Conservation (phyloP, 805 yeast genomes). For the Candida parachauliodes region DNA sequence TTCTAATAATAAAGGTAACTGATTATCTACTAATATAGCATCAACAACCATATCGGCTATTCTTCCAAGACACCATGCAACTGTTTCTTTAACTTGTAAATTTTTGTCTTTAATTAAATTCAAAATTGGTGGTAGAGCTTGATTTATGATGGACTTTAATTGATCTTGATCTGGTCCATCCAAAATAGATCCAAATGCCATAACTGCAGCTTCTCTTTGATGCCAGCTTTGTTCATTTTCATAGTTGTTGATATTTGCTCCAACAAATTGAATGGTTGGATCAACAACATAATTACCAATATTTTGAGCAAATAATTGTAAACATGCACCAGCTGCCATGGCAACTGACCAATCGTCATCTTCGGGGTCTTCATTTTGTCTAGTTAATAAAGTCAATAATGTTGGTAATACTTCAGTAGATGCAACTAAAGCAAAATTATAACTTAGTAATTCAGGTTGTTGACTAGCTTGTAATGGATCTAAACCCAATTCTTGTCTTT, state of each 20-base stretch:
- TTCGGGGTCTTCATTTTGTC: constrained; percentile 89
- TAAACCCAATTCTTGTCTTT: constrained; percentile 58
- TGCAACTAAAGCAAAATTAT: constrained; percentile 83
- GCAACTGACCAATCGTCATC: constrained; percentile 98
- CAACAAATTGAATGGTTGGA: constrained; percentile 82
- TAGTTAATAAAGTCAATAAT: constrained; percentile 68
- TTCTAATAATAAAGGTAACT: constrained; percentile 66
- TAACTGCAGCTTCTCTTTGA: constrained; percentile 92
- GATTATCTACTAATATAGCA: constrained; percentile 69
- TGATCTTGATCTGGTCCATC: constrained; percentile 87
- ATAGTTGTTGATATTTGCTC: constrained; percentile 50
- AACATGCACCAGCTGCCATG: constrained; percentile 98
- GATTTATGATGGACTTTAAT: constrained; percentile 63
- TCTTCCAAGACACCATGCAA: constrained; percentile 97
- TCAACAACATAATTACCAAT: constrained; percentile 83
- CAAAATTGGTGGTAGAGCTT: constrained; percentile 80
- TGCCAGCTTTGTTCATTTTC: constrained; percentile 56
- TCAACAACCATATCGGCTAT: constrained; percentile 83
- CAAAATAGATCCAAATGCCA: constrained; percentile 97
- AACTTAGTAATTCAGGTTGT: constrained; percentile 47
- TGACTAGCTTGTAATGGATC: constrained; percentile 23
- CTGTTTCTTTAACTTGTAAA: constrained; percentile 91
- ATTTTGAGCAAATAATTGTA: constrained; percentile 88
- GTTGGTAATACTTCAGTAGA: constrained; percentile 85
- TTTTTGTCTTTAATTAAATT: constrained; percentile 67